Evolutionary conservation across 441 rosid genomes (phyloP), one percentile per base, ranked within the genome.

Genomic region (Erodium trifolium): DNA sequence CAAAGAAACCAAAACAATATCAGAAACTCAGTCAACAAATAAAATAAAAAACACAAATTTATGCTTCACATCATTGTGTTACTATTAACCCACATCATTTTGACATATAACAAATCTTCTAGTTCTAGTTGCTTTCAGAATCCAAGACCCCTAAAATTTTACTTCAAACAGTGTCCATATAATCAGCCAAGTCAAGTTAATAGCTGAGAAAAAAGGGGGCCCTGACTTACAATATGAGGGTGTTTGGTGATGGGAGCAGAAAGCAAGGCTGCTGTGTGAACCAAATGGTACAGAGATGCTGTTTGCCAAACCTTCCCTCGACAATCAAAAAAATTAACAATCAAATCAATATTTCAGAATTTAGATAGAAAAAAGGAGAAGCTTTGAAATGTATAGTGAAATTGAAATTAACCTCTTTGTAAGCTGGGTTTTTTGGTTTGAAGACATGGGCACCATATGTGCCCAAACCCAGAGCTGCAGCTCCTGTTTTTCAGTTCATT

Each of bases 241-340:
- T 70, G 69, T 72, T 82, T 93, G 41, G 93, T 84, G 72, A 70
- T 63, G 31, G 97, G 99, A 43, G 96, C 92, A 78, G 92, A 82
- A 76, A 91, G 73, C 68, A 93, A 86, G 66, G 97, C 96, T 23
- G 96, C 93, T 16, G 96, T 93, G 77, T 93, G 99, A 70, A 87
- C 88, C 86, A 91, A 78, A 84, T 93, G 97, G 78, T 89, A 93
- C 47, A 88, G 79, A 18, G 99, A 93, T 43, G 97, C 97, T 2
- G 92, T 91, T 55, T 91, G 92, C 99, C 96, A 91, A n/a, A 91
- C 96, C 97, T 91, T 67, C 66, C 53, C 35, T 35, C 41, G 57
- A 73, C 34, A 78, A 27, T 69, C 57, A 31, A 0, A 23, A 23
- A 23, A 23, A 23, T 23, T 23, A 23, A 23, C 27, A 23, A 23